These are phyloP conservation scores for Penicillium aurantiogriseum DNA, from an alignment of 2,329 filamentous ascomycete species.

Conservation along the genomic window DNA sequence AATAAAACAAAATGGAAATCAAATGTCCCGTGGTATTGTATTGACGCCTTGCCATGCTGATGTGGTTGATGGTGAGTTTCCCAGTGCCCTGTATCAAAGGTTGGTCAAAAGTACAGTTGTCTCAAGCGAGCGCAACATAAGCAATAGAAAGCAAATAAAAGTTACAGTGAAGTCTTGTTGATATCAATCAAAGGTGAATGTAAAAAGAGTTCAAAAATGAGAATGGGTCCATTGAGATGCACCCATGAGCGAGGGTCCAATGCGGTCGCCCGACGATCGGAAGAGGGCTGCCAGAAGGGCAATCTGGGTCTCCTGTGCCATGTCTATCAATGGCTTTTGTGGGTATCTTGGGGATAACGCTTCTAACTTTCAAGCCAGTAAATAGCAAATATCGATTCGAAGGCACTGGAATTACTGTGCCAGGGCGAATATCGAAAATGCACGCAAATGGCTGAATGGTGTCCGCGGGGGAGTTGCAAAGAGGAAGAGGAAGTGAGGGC, in stretches of 20 bases:
- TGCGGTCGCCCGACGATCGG: too few species aligned
- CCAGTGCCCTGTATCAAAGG: constrained; percentile 11
- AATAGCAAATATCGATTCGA: neutral
- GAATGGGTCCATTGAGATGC: constrained; percentile 13
- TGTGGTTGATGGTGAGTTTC: constrained; percentile 17
- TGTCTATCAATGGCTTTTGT: constrained; percentile 19
- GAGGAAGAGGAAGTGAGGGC: neutral
- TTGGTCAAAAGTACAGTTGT: constrained; percentile 6
- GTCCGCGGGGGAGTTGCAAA: neutral
- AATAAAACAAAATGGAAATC: constrained; percentile 18
- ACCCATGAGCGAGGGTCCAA: constrained; percentile 7
- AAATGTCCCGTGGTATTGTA: constrained; percentile 26
- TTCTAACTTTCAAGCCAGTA: constrained; percentile 18
- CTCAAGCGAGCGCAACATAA: constrained; percentile 5
- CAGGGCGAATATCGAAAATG: constrained; percentile 1
- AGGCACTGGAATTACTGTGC: neutral
- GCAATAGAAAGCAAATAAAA: constrained; percentile 1
- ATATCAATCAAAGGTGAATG: constrained; percentile 5
- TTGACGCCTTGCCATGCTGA: constrained; percentile 37
- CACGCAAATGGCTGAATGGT: neutral
- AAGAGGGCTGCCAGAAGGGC: too few species aligned
- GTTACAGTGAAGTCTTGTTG: constrained; percentile 1
- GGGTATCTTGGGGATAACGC: constrained; percentile 32
- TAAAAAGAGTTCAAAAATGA: neutral
- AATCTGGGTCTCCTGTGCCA: constrained; percentile 5